Evolutionary conservation across 2,329 filamentous ascomycete species (phyloP), one percentile per base, ranked within the genome.

Genomic region (Penicillium sp.): DNA sequence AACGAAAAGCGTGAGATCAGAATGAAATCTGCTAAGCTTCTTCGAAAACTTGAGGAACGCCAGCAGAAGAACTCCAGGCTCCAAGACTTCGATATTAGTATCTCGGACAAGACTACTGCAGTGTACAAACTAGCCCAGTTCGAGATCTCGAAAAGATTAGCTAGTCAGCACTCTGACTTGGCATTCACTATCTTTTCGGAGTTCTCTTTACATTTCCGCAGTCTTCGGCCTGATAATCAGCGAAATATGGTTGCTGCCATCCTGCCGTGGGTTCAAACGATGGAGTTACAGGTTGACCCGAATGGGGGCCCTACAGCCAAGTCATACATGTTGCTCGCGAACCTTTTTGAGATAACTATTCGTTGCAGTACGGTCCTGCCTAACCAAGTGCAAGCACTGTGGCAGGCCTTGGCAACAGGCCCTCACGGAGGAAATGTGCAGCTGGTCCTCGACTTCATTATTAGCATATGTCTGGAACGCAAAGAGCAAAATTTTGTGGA

Each of bases 91-190:
- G 94, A 99, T 68, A 97, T 99, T 66, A 97, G 92, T 71, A 94
- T 99, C 56, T 95, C 93, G 0, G 95, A 99, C 76, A 97, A 97
- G 76, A 99, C 95, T 0, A 96, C 96, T 63, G 92, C 93, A 0
- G 93, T 99, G 3, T 99, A 97, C 76, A 99, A 99, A 76, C 81
- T 95, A 43, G 94, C 95, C 0, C 94, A 99, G 69, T 97, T 97
- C 63, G 93, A 97, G 70, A 95, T 96, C 22, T 97, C 94, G 0
- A 92, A 93, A 67, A 84, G 92, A 20, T 82, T 99, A 38, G 89
- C 92, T 1, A 90, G 90, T 67, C 90, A 95, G 61, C 90, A 99
- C 70, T 85, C 89, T 0, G 92, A 96, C 62, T 77, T 96, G 39
- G 92, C 93, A 0, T 97, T 97, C 67, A 85, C 92, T 55, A 88